Percentiles rank a stretch among this genome's conserved stretches.
Evolutionary conservation across 306 rosid genomes (phyloP).

Genomic region (Leucaena leucocephala): DNA sequence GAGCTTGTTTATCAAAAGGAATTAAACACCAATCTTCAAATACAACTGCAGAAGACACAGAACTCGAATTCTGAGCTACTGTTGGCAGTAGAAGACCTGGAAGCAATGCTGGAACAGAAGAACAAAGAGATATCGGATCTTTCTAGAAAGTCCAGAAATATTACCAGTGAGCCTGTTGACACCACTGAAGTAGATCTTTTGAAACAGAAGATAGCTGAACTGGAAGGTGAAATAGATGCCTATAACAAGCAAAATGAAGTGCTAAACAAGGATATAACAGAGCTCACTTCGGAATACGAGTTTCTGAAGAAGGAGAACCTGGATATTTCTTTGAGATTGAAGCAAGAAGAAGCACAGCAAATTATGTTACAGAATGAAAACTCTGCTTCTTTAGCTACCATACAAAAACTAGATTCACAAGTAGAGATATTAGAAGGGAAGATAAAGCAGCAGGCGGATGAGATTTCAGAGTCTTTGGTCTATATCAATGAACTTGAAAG

Average conservation of each 20-base stretch:
- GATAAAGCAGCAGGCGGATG: slow-evolving; percentile 69
- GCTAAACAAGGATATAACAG: slow-evolving; percentile 54
- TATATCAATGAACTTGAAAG: slow-evolving; percentile 78
- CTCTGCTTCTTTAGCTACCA: slow-evolving; percentile 62
- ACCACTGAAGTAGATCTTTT: slow-evolving; percentile 53
- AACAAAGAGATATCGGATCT: slow-evolving; percentile 66
- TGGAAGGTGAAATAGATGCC: slow-evolving; percentile 66
- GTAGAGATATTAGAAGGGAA: slow-evolving; percentile 72
- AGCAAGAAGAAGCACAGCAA: slow-evolving; percentile 27
- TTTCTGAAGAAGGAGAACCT: slow-evolving; percentile 73
- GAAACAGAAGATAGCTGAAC: slow-evolving; percentile 58
- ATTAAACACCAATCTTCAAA: slow-evolving; percentile 57
- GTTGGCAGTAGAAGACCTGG: slow-evolving; percentile 80
- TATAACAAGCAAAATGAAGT: slow-evolving; percentile 50
- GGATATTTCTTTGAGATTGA: slow-evolving; percentile 55
- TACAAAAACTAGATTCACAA: slow-evolving; percentile 78
- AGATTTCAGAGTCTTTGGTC: slow-evolving; percentile 60
- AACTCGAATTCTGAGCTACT: slow-evolving; percentile 83
- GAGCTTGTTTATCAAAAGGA: slow-evolving; percentile 83
- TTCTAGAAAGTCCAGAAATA: slow-evolving; percentile 40
- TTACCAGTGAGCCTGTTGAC: slow-evolving; percentile 25
- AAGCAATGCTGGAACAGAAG: slow-evolving; percentile 72
- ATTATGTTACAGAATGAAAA: slow-evolving; percentile 56
- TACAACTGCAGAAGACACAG: slow-evolving; percentile 75
- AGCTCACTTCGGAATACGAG: slow-evolving; percentile 54